Conservation (phyloP, 441 rosid genomes). For the Erysimum pusillum region DNA sequence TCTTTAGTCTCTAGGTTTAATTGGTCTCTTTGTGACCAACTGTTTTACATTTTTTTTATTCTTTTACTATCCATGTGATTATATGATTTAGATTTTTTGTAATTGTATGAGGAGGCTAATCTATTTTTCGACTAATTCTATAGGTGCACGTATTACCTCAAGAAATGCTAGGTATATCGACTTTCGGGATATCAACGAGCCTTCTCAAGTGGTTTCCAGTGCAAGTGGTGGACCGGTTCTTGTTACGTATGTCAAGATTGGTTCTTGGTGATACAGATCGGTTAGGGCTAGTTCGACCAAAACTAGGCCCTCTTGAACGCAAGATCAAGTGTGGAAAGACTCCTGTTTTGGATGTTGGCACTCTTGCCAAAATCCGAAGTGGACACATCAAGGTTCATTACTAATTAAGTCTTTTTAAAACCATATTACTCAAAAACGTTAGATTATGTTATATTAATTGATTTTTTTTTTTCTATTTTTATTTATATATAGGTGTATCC, state of each 20-base stretch:
- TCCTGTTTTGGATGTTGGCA: slow-evolving; percentile 83
- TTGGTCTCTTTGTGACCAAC: neutral
- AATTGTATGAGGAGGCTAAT: slow-evolving; percentile 46
- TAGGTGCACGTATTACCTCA: slow-evolving; percentile 93
- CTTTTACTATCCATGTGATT: neutral
- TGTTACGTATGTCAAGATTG: slow-evolving; percentile 61
- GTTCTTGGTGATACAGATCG: slow-evolving; percentile 69
- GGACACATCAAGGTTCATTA: slow-evolving; percentile 74
- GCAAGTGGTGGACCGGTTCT: slow-evolving; percentile 65
- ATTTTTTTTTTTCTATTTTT: neutral
- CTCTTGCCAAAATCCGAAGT: slow-evolving; percentile 68
- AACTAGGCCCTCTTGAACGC: slow-evolving; percentile 77
- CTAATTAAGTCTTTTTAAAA: neutral
- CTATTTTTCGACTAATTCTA: slow-evolving; percentile 27
- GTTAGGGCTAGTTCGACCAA: slow-evolving; percentile 70
- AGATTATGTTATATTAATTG: neutral
- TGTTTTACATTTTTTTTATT: neutral
- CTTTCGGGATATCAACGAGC: slow-evolving; percentile 77
- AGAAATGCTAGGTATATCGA: slow-evolving; percentile 80
- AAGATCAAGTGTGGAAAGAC: slow-evolving; percentile 75
- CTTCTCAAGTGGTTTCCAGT: slow-evolving; percentile 79
- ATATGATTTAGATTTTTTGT: neutral
- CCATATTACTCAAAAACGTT: neutral
- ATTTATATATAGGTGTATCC: slow-evolving; percentile 58
- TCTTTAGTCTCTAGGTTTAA: slow-evolving; percentile 11